Evolutionary conservation across 768 basidiomycete species (phyloP).

Genomic region (Boletus barrowsii): DNA sequence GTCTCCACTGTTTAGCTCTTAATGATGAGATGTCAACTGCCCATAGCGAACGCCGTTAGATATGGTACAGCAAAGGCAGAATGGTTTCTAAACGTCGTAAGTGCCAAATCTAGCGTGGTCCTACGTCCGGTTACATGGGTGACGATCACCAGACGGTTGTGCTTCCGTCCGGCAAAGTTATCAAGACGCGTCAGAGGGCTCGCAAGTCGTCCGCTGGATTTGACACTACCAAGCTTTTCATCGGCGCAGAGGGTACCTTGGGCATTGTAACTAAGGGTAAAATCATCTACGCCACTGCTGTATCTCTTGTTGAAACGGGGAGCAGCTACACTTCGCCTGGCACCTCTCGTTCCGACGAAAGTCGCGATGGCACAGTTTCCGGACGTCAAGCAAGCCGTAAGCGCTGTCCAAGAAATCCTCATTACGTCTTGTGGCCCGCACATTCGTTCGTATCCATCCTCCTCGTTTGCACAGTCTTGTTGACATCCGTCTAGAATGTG

Average conservation of each 20-base stretch:
- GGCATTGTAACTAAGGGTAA: slow-evolving; percentile 86
- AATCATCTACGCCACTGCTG: background rate
- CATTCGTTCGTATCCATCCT: slow-evolving; percentile 52
- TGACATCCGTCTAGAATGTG: slow-evolving; percentile 57
- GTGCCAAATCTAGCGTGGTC: slow-evolving; percentile 22
- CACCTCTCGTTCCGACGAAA: slow-evolving; percentile 76
- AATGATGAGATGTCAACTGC: background rate
- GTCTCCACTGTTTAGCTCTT: slow-evolving; percentile 21
- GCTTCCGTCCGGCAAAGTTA: slow-evolving; percentile 78
- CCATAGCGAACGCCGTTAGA: slow-evolving; percentile 70
- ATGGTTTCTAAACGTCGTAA: slow-evolving; percentile 80
- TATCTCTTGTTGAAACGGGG: background rate
- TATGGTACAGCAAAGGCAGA: slow-evolving; percentile 88
- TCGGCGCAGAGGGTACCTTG: slow-evolving; percentile 86
- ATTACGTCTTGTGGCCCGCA: slow-evolving; percentile 64
- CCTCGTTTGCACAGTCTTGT: background rate
- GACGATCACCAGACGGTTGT: slow-evolving; percentile 63
- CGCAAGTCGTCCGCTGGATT: slow-evolving; percentile 87
- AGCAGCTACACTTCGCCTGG: slow-evolving; percentile 75
- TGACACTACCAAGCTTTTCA: slow-evolving; percentile 83
- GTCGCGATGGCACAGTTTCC: slow-evolving; percentile 90
- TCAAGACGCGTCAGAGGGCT: slow-evolving; percentile 78
- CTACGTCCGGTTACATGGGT: background rate
- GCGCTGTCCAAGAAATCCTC: slow-evolving; percentile 79
- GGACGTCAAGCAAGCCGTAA: slow-evolving; percentile 70